Base-by-base conservation (phyloP, 208 protist genomes). In the Leishmania amazonensis region DNA sequence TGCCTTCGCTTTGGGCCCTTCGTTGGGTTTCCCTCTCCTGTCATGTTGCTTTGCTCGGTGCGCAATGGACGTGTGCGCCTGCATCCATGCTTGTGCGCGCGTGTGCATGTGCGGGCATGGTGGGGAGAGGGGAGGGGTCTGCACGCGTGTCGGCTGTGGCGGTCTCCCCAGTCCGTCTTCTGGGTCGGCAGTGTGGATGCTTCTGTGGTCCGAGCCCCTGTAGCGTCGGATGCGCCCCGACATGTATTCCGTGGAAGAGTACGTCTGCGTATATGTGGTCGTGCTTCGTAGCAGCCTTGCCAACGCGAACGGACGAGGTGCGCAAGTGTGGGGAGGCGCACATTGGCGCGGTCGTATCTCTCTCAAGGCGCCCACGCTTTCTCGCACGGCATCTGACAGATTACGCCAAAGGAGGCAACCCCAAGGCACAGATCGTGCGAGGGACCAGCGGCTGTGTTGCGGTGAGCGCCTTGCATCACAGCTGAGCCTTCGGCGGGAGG, bases 241-340 rank as follows among this genome's bases (percentile, higher is more conserved):
- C 17, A 21, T 54, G 51, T 21, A 54, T 54, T 54, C 13, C 17
- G 51, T 21, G 40, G n/a, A 81, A 51, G 24, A 19, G 17, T 31
- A n/a, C 42, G 21, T 71, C 42, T 64, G 70, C 73, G 58, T 75
- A 28, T 80, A 42, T 79, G 57, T 79, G 51, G 79, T 11, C 60
- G 38, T 45, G 28, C 68, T 78, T 51, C n/a, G 71, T 40, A 51
- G 31, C 49, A 3, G 58, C 31, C 62, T 67, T 35, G 64, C 45
- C 38, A 70, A 64, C 28, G 8, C 19, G 58, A 64, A 31, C 57
- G 9, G 58, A 64, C 15, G 58, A 77, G 40, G 8, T 45, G 58
- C 51, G 58, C 51, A 77, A 35, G 21, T 7, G n/a, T 75, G 58
- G 9, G 9, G 19, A 15, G 58, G 28, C 24, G 58, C 58, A 35